Conservation (phyloP, 2,329 filamentous ascomycete species). For the Pyricularia pennisetigena region DNA sequence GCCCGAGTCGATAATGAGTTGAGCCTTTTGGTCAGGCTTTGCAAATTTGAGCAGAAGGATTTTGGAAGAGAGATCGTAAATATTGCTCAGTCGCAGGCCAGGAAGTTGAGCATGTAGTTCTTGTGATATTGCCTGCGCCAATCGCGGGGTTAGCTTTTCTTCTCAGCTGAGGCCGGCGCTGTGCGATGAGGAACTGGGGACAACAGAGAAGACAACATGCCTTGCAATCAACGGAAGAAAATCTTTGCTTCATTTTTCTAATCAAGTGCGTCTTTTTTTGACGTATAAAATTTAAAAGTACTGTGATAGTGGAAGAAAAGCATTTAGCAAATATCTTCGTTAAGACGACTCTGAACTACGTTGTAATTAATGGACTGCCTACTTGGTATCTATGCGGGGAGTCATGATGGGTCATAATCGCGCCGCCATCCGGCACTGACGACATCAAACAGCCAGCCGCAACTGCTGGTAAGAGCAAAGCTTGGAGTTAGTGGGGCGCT, state of each 20-base stretch:
- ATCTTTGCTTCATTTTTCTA: neutral
- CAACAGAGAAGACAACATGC: neutral
- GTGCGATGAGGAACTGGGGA: neutral
- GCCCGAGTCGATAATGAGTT: conserved; percentile 86
- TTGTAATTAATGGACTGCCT: neutral
- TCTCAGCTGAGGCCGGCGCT: neutral
- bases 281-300: neutral
- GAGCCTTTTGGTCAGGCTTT: conserved; percentile 79
- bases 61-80: conserved; percentile 92
- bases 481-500: neutral
- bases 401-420: neutral
- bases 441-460: neutral
- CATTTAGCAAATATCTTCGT: neutral
- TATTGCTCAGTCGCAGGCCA: conserved; percentile 70
- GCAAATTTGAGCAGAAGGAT: conserved; percentile 95
- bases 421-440: neutral
- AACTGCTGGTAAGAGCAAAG: neutral
- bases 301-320: neutral
- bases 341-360: neutral
- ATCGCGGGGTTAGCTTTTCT: neutral
- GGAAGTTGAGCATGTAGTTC: neutral
- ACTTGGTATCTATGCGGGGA: neutral
- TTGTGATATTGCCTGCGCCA: neutral
- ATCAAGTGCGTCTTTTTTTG: neutral
- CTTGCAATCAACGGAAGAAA: neutral